These are phyloP conservation scores for Penicillium sp. DNA, from an alignment of 2,329 filamentous ascomycete genomes.

Conservation along the genomic window DNA sequence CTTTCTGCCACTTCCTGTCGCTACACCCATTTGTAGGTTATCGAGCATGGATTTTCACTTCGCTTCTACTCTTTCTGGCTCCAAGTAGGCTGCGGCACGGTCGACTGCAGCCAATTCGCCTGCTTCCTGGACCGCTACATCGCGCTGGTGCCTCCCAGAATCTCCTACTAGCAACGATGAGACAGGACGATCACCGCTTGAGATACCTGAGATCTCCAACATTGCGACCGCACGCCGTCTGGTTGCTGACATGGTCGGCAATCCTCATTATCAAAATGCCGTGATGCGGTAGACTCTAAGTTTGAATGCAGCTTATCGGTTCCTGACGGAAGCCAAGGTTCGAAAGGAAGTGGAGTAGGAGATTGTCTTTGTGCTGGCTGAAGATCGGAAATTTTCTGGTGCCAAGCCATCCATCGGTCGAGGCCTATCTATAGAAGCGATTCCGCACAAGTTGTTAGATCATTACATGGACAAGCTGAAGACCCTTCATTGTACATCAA, in stretches of 20 bases:
- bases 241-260: background rate
- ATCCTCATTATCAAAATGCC: background rate
- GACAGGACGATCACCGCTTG: background rate
- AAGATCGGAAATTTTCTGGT: constrained; percentile 4
- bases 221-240: background rate
- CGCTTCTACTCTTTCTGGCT: background rate
- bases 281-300: background rate
- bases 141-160: background rate
- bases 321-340: constrained; percentile 8
- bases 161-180: background rate
- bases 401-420: constrained; percentile 5
- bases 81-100: background rate
- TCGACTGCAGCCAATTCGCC: background rate
- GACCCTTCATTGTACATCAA: background rate
- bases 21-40: background rate
- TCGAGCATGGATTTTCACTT: background rate
- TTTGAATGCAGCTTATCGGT: constrained; percentile 8
- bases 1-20: too few relatives aligned
- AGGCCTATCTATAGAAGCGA: background rate
- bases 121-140: background rate
- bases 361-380: constrained; percentile 3
- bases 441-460: background rate
- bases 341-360: constrained; percentile 8
- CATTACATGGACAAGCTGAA: background rate
- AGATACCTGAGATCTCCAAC: background rate